These are phyloP conservation scores for Solanum hybrid DNA, from an alignment of 305 asterid species.

Conservation along the genomic window DNA sequence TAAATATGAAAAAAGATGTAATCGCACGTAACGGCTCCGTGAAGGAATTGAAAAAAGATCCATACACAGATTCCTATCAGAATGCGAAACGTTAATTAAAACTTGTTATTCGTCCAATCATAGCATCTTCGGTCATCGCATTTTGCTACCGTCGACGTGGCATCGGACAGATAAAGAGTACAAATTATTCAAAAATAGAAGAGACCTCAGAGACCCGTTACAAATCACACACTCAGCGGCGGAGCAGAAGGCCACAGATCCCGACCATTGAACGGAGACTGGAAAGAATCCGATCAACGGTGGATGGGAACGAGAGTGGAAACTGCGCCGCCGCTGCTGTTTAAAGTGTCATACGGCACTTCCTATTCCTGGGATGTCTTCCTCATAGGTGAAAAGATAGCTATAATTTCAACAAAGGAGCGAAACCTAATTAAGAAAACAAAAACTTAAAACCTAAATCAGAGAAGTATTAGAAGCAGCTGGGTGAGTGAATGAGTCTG, in stretches of 20 bases:
- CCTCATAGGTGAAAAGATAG: conserved; percentile 26
- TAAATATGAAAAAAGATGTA: conserved; percentile 7
- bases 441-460: no score
- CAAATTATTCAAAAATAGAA: accelerated
- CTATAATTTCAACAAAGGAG: no score
- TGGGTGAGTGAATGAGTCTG: no score
- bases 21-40: conserved; percentile 48
- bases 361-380: conserved; percentile 93
- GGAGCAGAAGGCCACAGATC: not conserved
- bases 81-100: conserved; percentile 25
- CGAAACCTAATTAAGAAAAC: no score
- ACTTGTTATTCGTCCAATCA: conserved; percentile 33
- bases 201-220: conserved; percentile 80
- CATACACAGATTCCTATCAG: conserved; percentile 61
- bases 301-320: conserved; percentile 22
- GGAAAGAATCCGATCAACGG: conserved; percentile 13
- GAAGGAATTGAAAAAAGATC: conserved; percentile 20
- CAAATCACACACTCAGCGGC: conserved; percentile 51
- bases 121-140: conserved; percentile 50
- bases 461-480: no score
- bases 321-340: conserved; percentile 25
- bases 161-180: conserved; percentile 27
- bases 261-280: conserved; percentile 24
- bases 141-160: conserved; percentile 61
- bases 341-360: conserved; percentile 95